Percentiles rank a stretch among this genome's conserved stretches.
Conservation (phyloP, 73 alveolate genomes). For the Blepharisma japonicum region DNA sequence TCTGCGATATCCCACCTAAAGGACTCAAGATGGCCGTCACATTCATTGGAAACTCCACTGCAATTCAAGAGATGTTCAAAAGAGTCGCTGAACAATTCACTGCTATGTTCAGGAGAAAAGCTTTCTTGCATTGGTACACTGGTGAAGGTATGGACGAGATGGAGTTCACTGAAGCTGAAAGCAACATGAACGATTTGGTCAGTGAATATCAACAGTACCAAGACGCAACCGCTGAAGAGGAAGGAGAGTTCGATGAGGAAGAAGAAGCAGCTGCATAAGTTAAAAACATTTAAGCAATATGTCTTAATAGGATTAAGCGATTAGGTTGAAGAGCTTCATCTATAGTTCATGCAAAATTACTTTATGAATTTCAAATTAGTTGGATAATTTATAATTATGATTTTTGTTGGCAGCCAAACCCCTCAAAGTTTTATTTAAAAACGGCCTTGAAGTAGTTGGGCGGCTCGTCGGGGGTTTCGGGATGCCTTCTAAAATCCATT, state of each 20-base stretch:
- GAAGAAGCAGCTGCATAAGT: constrained; percentile 55
- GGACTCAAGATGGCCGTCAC: constrained; percentile 98
- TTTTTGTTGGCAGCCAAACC: no score
- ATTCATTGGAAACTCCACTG: constrained; percentile 96
- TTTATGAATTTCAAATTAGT: no score
- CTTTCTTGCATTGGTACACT: constrained; percentile 97
- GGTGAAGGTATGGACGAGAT: constrained; percentile 95
- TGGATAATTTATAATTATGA: no score
- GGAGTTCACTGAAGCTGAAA: constrained; percentile 95
- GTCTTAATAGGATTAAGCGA: no score
- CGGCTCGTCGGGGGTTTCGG: background rate
- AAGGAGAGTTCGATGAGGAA: constrained; percentile 81
- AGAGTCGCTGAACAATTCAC: constrained; percentile 98
- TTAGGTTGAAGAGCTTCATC: no score
- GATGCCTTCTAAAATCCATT: constrained; percentile 61
- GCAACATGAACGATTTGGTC: constrained; percentile 96
- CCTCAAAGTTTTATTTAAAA: no score
- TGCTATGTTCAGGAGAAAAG: constrained; percentile 97
- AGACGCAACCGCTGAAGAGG: constrained; percentile 97
- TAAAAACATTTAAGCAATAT: no score
- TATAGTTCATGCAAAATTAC: no score
- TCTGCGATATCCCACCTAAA: constrained; percentile 99
- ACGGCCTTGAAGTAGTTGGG: no score
- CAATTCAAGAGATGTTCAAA: constrained; percentile 97
- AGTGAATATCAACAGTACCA: constrained; percentile 92